Percentiles rank a stretch among this genome's conserved stretches.
phyloP scores from a whole-genome alignment of 2,329 filamentous ascomycete genomes.

The Hymenoscyphus fructigenus region DNA sequence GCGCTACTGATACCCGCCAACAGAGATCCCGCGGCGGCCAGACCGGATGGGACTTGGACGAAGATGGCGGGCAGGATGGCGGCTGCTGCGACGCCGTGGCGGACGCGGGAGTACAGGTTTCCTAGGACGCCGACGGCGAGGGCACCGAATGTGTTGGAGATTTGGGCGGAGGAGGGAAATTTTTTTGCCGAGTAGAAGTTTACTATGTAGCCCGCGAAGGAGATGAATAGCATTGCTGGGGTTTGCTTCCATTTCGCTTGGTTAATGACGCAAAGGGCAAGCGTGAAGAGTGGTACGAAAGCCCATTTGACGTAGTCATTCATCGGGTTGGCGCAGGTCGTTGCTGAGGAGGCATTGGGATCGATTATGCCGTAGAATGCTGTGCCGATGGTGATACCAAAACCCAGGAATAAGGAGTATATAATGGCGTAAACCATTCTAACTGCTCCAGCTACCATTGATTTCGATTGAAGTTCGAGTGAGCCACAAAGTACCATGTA shows the following conservation, averaged over 20 bases:
- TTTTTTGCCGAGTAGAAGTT: slow-evolving; percentile 69
- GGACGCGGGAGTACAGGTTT: slow-evolving; percentile 68
- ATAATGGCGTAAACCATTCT: slow-evolving; percentile 60
- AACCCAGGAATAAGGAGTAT: slow-evolving; percentile 57
- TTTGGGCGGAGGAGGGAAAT: slow-evolving; percentile 69
- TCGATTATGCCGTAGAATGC: slow-evolving; percentile 54
- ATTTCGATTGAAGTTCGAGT: slow-evolving; percentile 55
- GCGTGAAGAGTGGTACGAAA: slow-evolving; percentile 71
- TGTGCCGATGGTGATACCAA: slow-evolving; percentile 57
- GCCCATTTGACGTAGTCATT: slow-evolving; percentile 58
- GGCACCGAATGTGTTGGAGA: slow-evolving; percentile 75
- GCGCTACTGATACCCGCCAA: slow-evolving; percentile 58
- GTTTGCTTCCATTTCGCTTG: slow-evolving; percentile 80
- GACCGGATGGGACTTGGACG: slow-evolving; percentile 61
- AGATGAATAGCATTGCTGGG: slow-evolving; percentile 73
- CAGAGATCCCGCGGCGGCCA: slow-evolving; percentile 60
- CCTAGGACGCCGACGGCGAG: slow-evolving; percentile 74
- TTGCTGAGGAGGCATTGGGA: slow-evolving; percentile 45
- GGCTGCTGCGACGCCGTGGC: slow-evolving; percentile 70
- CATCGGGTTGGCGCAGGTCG: slow-evolving; percentile 47
- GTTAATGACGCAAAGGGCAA: slow-evolving; percentile 74
- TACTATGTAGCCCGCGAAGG: slow-evolving; percentile 71
- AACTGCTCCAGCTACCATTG: slow-evolving; percentile 55
- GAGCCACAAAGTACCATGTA: slow-evolving; percentile 60
- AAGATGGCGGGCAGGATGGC: slow-evolving; percentile 88